phyloP scores from a whole-genome alignment of 192 early-diverging fungal genomes.

The Rhizophagus sp. region DNA sequence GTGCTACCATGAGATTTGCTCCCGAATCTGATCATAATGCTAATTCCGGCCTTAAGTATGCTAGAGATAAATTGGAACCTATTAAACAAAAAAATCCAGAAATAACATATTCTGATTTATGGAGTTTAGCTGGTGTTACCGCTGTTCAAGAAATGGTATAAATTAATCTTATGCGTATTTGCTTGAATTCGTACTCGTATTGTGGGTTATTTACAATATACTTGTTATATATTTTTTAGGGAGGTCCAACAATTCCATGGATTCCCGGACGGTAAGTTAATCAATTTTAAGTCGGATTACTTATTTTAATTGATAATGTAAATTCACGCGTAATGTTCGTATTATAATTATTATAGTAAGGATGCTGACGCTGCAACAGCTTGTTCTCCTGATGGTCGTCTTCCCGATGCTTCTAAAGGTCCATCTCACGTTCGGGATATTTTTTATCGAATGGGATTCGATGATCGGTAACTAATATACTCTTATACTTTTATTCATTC shows the following conservation, averaged over 20 bases:
- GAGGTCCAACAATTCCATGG: constrained; percentile 78
- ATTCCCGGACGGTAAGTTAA: constrained; percentile 60
- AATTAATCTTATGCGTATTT: neutral
- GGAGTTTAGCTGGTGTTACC: constrained; percentile 75
- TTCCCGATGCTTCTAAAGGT: constrained; percentile 72
- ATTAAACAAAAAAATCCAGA: constrained; percentile 82
- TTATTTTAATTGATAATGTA: neutral
- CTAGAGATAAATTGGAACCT: constrained; percentile 67
- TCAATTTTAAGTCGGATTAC: neutral
- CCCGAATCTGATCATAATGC: constrained; percentile 70
- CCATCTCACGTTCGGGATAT: constrained; percentile 70
- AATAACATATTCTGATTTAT: constrained; percentile 85
- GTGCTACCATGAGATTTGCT: constrained; percentile 73
- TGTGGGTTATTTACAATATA: constrained; percentile 1
- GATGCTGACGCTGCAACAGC: constrained; percentile 42
- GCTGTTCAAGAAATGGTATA: constrained; percentile 70
- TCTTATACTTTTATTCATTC: constrained; percentile 60
- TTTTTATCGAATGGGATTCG: constrained; percentile 78
- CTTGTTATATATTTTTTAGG: constrained; percentile 35
- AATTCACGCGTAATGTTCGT: neutral
- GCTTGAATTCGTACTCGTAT: neutral
- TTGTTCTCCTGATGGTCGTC: constrained; percentile 73
- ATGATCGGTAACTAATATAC: constrained; percentile 36
- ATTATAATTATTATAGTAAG: neutral
- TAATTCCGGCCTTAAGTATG: constrained; percentile 74